Evolutionary conservation across 192 early-diverging fungal genomes (phyloP).

Genomic region (Oehlia diaphana): DNA sequence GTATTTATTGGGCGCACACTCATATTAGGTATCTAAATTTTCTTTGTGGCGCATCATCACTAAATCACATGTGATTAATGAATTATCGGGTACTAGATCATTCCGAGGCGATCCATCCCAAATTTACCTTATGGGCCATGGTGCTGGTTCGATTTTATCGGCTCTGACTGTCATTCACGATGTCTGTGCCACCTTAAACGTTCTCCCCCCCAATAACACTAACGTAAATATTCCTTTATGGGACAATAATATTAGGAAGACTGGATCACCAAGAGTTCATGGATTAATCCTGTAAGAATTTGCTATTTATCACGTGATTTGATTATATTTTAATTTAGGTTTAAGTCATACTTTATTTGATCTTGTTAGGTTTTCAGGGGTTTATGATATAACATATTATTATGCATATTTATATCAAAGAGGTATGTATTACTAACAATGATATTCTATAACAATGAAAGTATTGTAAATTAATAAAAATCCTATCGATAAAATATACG

Average conservation of each 20-base stretch:
- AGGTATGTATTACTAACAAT: slow-evolving; percentile 12
- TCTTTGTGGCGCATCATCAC: neutral
- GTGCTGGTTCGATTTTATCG: slow-evolving; percentile 40
- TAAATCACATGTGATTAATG: neutral
- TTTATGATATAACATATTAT: slow-evolving; percentile 48
- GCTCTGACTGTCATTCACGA: slow-evolving; percentile 45
- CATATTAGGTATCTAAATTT: slow-evolving; percentile 26
- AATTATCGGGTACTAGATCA: slow-evolving; percentile 18
- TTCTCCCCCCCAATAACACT: slow-evolving; percentile 25
- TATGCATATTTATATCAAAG: slow-evolving; percentile 46
- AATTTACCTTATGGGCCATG: slow-evolving; percentile 46
- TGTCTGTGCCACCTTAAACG: slow-evolving; percentile 36
- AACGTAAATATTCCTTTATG: slow-evolving; percentile 31
- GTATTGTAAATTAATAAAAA: neutral
- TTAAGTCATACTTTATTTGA: neutral
- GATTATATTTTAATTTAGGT: neutral
- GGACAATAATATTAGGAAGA: slow-evolving; percentile 23
- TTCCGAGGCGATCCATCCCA: slow-evolving; percentile 42
- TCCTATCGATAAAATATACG: neutral
- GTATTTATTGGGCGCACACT: slow-evolving; percentile 37
- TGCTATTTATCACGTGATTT: neutral
- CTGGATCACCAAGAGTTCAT: slow-evolving; percentile 38
- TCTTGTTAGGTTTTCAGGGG: slow-evolving; percentile 39
- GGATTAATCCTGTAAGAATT: slow-evolving; percentile 41
- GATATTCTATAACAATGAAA: neutral